phyloP scores from a whole-genome alignment of 192 early-diverging fungal species.

The Dimargaris verticillata region DNA sequence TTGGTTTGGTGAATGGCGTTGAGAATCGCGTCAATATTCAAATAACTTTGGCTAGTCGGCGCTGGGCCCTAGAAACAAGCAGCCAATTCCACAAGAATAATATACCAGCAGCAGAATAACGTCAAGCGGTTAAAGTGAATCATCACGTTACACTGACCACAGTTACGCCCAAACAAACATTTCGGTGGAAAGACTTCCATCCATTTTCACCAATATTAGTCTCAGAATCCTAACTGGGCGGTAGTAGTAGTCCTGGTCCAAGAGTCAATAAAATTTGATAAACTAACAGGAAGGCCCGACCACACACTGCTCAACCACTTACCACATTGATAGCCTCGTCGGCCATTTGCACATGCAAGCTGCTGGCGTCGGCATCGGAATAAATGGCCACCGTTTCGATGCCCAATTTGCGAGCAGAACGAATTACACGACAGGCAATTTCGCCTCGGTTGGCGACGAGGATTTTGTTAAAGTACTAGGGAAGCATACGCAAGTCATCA shows the following conservation, averaged over 20 bases:
- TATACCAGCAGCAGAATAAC: no score
- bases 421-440: conserved; percentile 86
- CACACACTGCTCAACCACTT: no score
- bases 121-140: no score
- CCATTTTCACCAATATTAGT: no score
- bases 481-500: neutral
- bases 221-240: no score
- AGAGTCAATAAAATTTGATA: no score
- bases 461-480: conserved; percentile 63
- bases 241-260: no score
- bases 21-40: conserved; percentile 64
- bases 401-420: conserved; percentile 80
- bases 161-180: no score
- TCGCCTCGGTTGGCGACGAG: conserved; percentile 92
- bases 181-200: no score
- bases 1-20: conserved; percentile 55
- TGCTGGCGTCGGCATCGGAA: conserved; percentile 78
- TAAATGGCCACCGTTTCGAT: conserved; percentile 90
- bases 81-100: no score
- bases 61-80: conserved; percentile 30
- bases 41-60: conserved; percentile 63
- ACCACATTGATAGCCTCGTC: conserved; percentile 73
- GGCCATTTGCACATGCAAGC: conserved; percentile 72
- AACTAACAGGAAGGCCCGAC: no score
- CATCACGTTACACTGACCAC: no score